These are phyloP conservation scores for Drechslerella coelobrocha DNA, from an alignment of 2,329 filamentous ascomycete genomes.

Conservation along the genomic window DNA sequence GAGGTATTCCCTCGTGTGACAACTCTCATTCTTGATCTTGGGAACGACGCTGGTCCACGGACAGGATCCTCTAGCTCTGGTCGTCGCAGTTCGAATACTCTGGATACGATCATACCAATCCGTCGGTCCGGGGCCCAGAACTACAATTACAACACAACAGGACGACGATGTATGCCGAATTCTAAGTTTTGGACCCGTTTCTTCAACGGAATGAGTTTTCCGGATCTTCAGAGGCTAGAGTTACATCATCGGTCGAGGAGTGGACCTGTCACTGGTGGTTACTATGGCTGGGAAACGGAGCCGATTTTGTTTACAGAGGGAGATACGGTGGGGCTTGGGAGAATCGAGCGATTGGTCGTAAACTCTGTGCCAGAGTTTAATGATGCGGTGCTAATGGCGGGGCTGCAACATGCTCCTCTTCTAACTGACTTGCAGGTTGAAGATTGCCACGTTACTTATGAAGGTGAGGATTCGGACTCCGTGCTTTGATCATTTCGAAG, in stretches of 20 bases:
- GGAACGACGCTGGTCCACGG: slow-evolving; percentile 20
- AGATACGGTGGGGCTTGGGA: slow-evolving; percentile 51
- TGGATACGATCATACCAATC: slow-evolving; percentile 49
- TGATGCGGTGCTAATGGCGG: slow-evolving; percentile 53
- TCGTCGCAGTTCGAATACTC: slow-evolving; percentile 30
- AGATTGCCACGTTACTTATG: slow-evolving; percentile 50
- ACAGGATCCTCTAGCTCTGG: slow-evolving; percentile 5
- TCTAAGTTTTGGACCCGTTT: slow-evolving; percentile 53
- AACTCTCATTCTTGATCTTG: slow-evolving; percentile 52
- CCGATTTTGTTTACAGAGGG: slow-evolving; percentile 43
- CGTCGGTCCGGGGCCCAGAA: slow-evolving; percentile 42
- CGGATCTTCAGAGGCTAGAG: slow-evolving; percentile 52
- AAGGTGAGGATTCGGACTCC: slow-evolving; percentile 26
- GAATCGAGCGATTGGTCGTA: slow-evolving; percentile 52
- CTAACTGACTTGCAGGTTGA: slow-evolving; percentile 52
- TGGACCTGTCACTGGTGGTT: slow-evolving; percentile 18
- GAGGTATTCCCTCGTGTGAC: slow-evolving; percentile 52
- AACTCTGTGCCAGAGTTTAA: slow-evolving; percentile 53
- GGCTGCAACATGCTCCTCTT: slow-evolving; percentile 51
- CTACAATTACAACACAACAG: slow-evolving; percentile 24
- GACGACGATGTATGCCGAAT: slow-evolving; percentile 45
- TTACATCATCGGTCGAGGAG: slow-evolving; percentile 44
- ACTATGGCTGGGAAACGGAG: slow-evolving; percentile 14
- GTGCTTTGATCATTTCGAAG: not conserved
- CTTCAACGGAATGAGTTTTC: slow-evolving; percentile 53